Evolutionary conservation across 805 yeast species (phyloP), one percentile per base, ranked within the genome.

Genomic region (Metschnikowia drakensbergensis): DNA sequence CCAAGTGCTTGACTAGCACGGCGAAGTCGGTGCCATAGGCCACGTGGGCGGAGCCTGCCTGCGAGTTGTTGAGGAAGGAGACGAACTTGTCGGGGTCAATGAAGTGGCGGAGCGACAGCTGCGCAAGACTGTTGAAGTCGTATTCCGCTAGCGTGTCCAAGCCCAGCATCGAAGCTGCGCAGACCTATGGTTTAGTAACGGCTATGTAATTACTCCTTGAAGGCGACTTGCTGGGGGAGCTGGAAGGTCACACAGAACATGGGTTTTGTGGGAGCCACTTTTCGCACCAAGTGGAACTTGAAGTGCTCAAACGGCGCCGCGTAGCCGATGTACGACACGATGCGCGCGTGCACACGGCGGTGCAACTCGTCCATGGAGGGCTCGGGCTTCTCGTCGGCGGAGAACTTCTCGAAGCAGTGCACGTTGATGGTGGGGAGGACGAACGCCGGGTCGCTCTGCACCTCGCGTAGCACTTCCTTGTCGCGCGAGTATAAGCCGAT

Each of bases 201-300:
- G 17, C 17, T 17, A 17, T 17, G 17, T 17, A 17, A 17, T 17
- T 17, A 17, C 17, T 58, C 54, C 53, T 57, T 64, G 46, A 83
- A 83, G 6, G 86, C 88, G 46, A 84, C 82, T 49, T 76, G 81
- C 55, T 73, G 75, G 0, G 96, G 95, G 30, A 94, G 73, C 58
- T 66, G 65, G 66, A 91, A 91, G 5, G 90, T 74, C 3, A 89
- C 86, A 67, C 97, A 89, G 63, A 80, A 91, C 99, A 94, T 94
- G 31, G 92, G 92, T 62, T 94, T 94, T 5, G 97, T 88, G 3
- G 99, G 99, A 0, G 99, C 92, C 6, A 94, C 99, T 63, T 83
- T 84, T 62, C 99, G 81, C 7, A 94, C 99, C 54, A 85, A 70
- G 60, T 92, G 98, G 67, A 92, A 86, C 0, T 67, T 60, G 34